Base-by-base conservation (phyloP, 1,284 basidiomycete genomes). In the Peniophora sp. region DNA sequence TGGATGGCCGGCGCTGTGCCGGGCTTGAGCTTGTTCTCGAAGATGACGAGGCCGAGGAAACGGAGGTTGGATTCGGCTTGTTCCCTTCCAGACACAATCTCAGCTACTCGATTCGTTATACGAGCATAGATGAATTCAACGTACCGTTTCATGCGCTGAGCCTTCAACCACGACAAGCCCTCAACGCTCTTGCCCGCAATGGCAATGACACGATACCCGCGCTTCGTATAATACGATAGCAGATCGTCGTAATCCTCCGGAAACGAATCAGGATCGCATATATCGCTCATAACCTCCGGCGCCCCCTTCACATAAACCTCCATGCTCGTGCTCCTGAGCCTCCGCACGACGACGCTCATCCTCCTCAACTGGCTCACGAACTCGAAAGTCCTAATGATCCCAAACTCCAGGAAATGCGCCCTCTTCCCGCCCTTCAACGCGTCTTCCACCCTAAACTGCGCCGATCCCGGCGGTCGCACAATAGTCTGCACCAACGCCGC, bases 241-340 rank as follows among this genome's bases (percentile, higher is more conserved):
- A 99, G 75, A 64, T 99, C 97, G 32, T 97, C 94, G 64, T 97
- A 99, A 67, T 99, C 96, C 53, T 88, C 79, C 0, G 97, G 97
- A 63, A 99, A 87, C 14, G 92, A 90, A 48, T 86, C 80, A 55
- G 78, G 85, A 52, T 93, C 87, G 64, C 95, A 98, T 53, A 99
- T 98, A 45, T 97, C 95, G 2, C 73, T 67, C 94, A 99, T 99
- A 51, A 97, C 92, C 66, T 99, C 97, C 0, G 97, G 97, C 1
- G 97, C 97, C 20, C 97, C 97, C 66, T 99, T 99, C 63, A 96
- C 95, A 65, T 97, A 99, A 8, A 98, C 79, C 65, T 99, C 96
- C 92, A 99, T 98, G 63, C 89, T 92, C 45, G 72, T 83, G 56
- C 94, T 95, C 68, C 91, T 97, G 52, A 99, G 79, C 49, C 92